Percentiles rank a stretch among this genome's conserved stretches.
phyloP scores from a whole-genome alignment of 179 eudicot genomes.

The Vitellaria paradoxa region DNA sequence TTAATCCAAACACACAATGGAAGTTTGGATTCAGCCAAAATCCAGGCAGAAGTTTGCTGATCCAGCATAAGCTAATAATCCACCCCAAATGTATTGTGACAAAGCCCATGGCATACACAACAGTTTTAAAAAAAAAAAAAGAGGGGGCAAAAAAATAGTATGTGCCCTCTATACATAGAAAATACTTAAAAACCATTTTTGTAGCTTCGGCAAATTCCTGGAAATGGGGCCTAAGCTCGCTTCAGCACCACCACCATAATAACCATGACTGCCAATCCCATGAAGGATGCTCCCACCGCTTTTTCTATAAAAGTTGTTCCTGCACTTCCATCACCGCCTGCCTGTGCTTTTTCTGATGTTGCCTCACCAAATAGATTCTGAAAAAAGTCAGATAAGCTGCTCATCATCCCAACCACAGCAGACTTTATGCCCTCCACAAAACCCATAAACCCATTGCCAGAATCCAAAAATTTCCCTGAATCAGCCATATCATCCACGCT shows the following conservation, averaged over 20 bases:
- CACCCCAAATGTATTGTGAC: too few species aligned
- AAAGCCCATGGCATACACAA: too few species aligned
- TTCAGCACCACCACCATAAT: constrained; percentile 59
- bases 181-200: neutral
- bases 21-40: too few species aligned
- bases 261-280: constrained; percentile 80
- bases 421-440: constrained; percentile 36
- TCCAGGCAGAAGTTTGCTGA: too few species aligned
- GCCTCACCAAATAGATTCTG: constrained; percentile 42
- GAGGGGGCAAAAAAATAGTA: too few species aligned
- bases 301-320: constrained; percentile 14
- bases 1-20: too few species aligned
- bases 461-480: constrained; percentile 15
- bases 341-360: constrained; percentile 13
- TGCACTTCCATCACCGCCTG: constrained; percentile 24
- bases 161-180: too few species aligned
- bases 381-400: constrained; percentile 46
- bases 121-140: too few species aligned
- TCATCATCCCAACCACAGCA: constrained; percentile 46
- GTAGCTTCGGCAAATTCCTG: constrained; percentile 39
- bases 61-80: too few species aligned
- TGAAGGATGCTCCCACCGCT: constrained; percentile 41
- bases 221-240: constrained; percentile 31
- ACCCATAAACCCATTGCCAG: constrained; percentile 30
- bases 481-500: constrained; percentile 16